Evolutionary conservation across 495 filamentous ascomycete species (phyloP).

Genomic region (Penicillium chermesinum): DNA sequence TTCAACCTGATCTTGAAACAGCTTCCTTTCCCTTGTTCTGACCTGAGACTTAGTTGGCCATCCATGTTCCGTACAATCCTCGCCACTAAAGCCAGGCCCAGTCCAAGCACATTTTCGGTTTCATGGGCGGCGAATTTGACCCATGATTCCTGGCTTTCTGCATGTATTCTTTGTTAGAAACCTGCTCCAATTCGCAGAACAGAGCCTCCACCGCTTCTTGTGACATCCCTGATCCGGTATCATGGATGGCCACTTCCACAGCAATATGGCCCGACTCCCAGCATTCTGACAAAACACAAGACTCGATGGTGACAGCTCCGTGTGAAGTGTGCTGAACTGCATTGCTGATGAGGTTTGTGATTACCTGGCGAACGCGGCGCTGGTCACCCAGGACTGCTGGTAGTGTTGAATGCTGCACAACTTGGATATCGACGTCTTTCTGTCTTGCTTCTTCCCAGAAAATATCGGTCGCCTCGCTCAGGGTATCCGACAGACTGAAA

Average conservation of each 20-base stretch:
- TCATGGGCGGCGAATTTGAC: slow-evolving; percentile 8
- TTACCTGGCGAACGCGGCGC: slow-evolving; percentile 71
- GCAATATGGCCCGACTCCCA: slow-evolving; percentile 42
- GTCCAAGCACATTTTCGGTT: slow-evolving; percentile 53
- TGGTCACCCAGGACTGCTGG: slow-evolving; percentile 83
- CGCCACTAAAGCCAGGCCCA: slow-evolving; percentile 80
- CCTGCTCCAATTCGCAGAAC: slow-evolving; percentile 83
- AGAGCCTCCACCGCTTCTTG: slow-evolving; percentile 66
- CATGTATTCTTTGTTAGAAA: slow-evolving; percentile 54
- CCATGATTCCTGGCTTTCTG: slow-evolving; percentile 29
- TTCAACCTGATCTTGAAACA: slow-evolving; percentile 53
- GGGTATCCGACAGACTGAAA: slow-evolving; percentile 67
- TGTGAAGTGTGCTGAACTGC: slow-evolving; percentile 70
- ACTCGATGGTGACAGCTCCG: slow-evolving; percentile 66
- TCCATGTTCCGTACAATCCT: slow-evolving; percentile 81
- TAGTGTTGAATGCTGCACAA: slow-evolving; percentile 63
- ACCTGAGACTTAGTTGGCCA: slow-evolving; percentile 79
- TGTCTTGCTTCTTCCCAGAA: slow-evolving; percentile 70
- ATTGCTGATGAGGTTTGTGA: slow-evolving; percentile 77
- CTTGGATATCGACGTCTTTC: slow-evolving; percentile 63
- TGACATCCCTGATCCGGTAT: slow-evolving; percentile 77
- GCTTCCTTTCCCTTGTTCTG: slow-evolving; percentile 76
- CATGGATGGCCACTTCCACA: slow-evolving; percentile 68
- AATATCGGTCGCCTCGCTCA: slow-evolving; percentile 66
- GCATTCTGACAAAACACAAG: slow-evolving; percentile 44